These are phyloP conservation scores for Pochonia chlamydosporia DNA, from an alignment of 2,329 filamentous ascomycete genomes.

Conservation along the genomic window DNA sequence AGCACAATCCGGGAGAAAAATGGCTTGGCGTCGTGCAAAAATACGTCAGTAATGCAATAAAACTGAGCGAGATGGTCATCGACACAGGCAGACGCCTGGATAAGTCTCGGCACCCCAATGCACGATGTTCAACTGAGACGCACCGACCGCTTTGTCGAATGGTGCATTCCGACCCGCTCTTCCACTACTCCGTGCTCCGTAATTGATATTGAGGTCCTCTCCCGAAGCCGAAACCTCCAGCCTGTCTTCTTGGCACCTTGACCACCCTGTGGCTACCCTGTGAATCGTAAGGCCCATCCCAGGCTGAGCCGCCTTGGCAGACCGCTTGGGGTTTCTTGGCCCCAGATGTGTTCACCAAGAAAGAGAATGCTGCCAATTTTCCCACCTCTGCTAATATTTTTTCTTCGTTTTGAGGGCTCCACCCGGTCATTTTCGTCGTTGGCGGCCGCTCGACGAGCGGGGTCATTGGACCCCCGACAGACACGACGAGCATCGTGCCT, in stretches of 20 bases:
- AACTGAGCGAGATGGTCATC: no score
- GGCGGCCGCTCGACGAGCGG: neutral
- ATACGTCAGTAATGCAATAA: no score
- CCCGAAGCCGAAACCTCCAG: constrained; percentile 3
- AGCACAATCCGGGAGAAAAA: no score
- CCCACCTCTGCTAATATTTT: neutral
- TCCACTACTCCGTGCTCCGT: neutral
- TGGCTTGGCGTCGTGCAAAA: no score
- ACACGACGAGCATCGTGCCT: neutral
- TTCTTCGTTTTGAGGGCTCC: neutral
- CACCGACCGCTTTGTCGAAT: no score
- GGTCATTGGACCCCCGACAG: neutral
- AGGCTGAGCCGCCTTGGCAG: constrained; percentile 4
- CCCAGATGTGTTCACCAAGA: neutral
- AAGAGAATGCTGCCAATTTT: neutral
- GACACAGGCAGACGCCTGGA: no score
- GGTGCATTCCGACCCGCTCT: no score
- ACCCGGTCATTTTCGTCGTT: neutral
- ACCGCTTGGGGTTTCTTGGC: neutral
- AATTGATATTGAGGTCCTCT: neutral
- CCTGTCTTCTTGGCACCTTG: constrained; percentile 1
- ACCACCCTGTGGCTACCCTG: neutral
- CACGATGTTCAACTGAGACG: no score
- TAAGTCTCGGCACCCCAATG: no score
- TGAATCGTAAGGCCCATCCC: neutral